Percentiles rank a stretch among this genome's conserved stretches.
These are phyloP conservation scores for Candida cerambycidarum DNA, from an alignment of 805 yeast species.

Conservation along the genomic window DNA sequence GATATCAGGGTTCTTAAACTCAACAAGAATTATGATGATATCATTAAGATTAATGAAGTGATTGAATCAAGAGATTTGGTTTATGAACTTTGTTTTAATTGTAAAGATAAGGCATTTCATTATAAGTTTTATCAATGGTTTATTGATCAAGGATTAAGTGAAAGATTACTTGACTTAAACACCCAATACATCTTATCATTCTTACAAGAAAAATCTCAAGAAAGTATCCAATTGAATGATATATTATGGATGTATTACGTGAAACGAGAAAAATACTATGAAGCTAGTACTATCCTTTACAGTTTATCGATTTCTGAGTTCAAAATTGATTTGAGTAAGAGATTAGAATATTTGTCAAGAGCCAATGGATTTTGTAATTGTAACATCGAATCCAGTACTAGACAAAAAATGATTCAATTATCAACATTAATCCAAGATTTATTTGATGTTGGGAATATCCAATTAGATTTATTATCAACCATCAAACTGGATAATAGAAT, in stretches of 20 bases:
- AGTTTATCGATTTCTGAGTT: constrained; percentile 74
- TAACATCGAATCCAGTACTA: constrained; percentile 69
- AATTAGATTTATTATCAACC: constrained; percentile 58
- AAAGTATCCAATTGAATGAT: constrained; percentile 72
- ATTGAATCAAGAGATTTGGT: constrained; percentile 66
- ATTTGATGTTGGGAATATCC: constrained; percentile 83
- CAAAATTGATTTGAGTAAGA: constrained; percentile 60
- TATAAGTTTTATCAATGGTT: constrained; percentile 93
- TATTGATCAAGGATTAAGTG: constrained; percentile 72
- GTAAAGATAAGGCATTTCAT: constrained; percentile 84
- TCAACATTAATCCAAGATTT: constrained; percentile 72
- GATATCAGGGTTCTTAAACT: constrained; percentile 60
- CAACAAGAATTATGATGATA: constrained; percentile 34
- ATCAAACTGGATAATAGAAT: constrained; percentile 55
- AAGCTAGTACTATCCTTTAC: constrained; percentile 79
- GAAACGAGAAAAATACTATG: constrained; percentile 70
- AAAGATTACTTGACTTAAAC: constrained; percentile 72
- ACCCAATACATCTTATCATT: constrained; percentile 80
- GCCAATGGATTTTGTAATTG: constrained; percentile 93
- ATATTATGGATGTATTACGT: constrained; percentile 88
- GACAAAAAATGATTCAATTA: constrained; percentile 74
- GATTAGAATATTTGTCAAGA: constrained; percentile 86
- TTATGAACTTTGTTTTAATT: constrained; percentile 70
- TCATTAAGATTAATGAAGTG: constrained; percentile 46
- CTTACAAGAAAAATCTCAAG: constrained; percentile 63